Percentiles rank a stretch among this genome's conserved stretches.
Conservation (phyloP, 2,329 filamentous ascomycete species). For the Zasmidium citrigriseum region DNA sequence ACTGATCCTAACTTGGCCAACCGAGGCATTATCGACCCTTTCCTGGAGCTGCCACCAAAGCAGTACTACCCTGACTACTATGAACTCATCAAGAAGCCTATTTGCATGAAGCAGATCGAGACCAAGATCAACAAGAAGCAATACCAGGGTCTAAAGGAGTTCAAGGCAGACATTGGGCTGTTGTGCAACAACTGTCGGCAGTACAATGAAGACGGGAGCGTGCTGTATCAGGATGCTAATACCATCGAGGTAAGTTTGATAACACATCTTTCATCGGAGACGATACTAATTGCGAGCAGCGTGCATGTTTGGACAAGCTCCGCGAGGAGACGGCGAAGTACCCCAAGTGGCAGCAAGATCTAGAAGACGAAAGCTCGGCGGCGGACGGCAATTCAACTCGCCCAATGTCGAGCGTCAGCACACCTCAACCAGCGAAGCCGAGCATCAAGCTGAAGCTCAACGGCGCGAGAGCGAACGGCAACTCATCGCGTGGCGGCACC, state of each 20-base stretch:
- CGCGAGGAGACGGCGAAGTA: conserved; percentile 56
- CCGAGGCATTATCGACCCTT: conserved; percentile 88
- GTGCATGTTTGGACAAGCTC: conserved; percentile 52
- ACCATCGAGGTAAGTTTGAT: conserved; percentile 75
- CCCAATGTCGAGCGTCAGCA: conserved; percentile 58
- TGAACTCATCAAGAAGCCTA: conserved; percentile 84
- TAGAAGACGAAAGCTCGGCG: conserved; percentile 45
- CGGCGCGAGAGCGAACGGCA: conserved; percentile 45
- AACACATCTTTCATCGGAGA: background rate
- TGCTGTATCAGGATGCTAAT: conserved; percentile 89
- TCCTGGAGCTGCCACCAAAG: conserved; percentile 87
- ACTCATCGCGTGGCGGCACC: conserved; percentile 40
- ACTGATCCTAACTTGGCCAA: conserved; percentile 57
- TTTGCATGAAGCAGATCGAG: conserved; percentile 94
- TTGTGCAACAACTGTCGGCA: conserved; percentile 90
- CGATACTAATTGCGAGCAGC: conserved; percentile 20
- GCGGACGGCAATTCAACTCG: conserved; percentile 54
- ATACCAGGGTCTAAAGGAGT: conserved; percentile 77
- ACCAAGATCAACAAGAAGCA: conserved; percentile 96
- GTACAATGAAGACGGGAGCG: conserved; percentile 94
- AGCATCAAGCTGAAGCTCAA: conserved; percentile 71
- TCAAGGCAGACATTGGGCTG: conserved; percentile 78
- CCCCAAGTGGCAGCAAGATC: conserved; percentile 60
- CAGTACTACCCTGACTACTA: conserved; percentile 95
- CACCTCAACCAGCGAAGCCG: conserved; percentile 55